Evolutionary conservation across 805 yeast species (phyloP), one percentile per base, ranked within the genome.

Genomic region (Nakazawaea wyomingensis): DNA sequence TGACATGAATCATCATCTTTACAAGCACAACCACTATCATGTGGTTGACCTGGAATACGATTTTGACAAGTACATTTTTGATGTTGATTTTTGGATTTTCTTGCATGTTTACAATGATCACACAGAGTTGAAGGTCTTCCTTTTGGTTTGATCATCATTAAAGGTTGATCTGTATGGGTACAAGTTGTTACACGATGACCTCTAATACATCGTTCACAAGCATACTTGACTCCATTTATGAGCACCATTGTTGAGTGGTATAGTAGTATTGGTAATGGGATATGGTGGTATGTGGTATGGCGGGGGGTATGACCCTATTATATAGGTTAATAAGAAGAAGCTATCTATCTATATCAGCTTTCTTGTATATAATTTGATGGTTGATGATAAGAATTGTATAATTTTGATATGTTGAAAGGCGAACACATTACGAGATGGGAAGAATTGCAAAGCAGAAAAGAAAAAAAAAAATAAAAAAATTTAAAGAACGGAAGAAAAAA

Each of bases 101-200:
- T 67, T 51, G 81, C 75, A 45, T 82, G 87, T 49, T 88, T 80
- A 59, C 96, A 91, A 57, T 85, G 95, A 30, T 74, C 69, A 56
- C 98, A 91, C 56, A 89, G 96, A 1, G 96, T 82, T 0, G 96
- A 80, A 1, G 99, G 99, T 44, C 99, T 71, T 3, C 99, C 99
- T 59, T 93, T 93, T 14, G 96, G 96, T 58, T 93, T 93, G 60
- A 93, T 91, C 85, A 84, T 84, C 59, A 85, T 82, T 52, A 93
- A 67, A 4, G 95, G 95, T 56, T 86, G 87, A 52, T 93, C 96
- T 0, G 90, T 79, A 60, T 93, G 99, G 35, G 83, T 81, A 63
- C 99, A 93, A 2, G 95, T 80, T 1, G 96, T 85, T 36, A 91
- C 99, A 42, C 99, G 71, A 58, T 93, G 99, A 34, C 99, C 99